Base-by-base conservation (phyloP, 495 filamentous ascomycete species). In the Aspergillus incahuasiensis region DNA sequence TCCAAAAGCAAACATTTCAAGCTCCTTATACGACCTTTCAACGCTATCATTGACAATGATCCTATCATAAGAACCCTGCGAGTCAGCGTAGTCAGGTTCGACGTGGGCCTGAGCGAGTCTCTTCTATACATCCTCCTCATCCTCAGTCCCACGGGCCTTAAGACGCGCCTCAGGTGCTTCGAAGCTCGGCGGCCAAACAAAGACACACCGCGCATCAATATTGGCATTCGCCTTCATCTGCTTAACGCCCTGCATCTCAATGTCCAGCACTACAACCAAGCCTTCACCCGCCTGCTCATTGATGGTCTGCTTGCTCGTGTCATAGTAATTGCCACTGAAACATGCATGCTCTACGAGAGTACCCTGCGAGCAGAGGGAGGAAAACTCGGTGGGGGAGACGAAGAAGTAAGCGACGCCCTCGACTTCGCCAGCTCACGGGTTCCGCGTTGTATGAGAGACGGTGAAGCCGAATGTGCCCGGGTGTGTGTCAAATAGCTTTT, bases 191-290 rank as follows among this genome's bases (percentile, higher is more conserved):
- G 91, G 90, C 47, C 82, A 79, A 48, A 96, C 74, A 67, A 95
- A 94, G 59, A 92, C 72, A 67, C 87, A 94, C 38, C 90, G 84
- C 5, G 90, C 86, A 55, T 82, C 71, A 61, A 92, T 50, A 32
- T 39, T 52, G 5, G 44, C 3, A 48, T 85, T 82, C 4, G 80
- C 80, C 63, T 87, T 86, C 55, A 96, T 87, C 75, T 95, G 90
- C 73, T 92, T 92, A 46, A 95, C 90, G 43, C 91, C 91, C 81
- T 83, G 53, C 82, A 92, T 90, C 80, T 96, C 91, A 67, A 96
- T 96, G 71, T 96, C 72, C 34, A 75, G 54, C 9, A 75, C 62
- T 41, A 69, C 69, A 32, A 71, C 62, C 47, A 62, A 54, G 15
- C 87, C 87, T 69, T 82, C 77, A 49, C 74, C 74, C 8, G 75